Percentiles rank a stretch among this genome's conserved stretches.
Evolutionary conservation across 1,284 basidiomycete species (phyloP).

Genomic region (Apiotrichum sp.): DNA sequence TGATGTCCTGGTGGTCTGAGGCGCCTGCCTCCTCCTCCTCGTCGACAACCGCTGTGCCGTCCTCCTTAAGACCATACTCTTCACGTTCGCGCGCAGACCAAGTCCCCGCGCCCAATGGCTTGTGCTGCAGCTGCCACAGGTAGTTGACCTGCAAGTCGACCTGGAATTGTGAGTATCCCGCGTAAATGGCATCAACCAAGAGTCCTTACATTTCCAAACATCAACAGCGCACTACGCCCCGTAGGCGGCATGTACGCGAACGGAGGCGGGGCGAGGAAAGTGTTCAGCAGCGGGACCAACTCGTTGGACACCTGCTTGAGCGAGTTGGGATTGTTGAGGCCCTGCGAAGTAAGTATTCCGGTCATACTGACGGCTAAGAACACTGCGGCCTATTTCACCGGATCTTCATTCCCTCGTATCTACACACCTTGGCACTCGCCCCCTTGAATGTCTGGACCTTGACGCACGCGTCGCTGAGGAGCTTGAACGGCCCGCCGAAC

Average conservation of each 20-base stretch:
- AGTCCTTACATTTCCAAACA: constrained; percentile 39
- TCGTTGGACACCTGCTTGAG: constrained; percentile 38
- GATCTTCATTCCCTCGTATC: too few relatives aligned
- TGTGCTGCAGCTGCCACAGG: constrained; percentile 40
- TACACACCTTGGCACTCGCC: constrained; percentile 39
- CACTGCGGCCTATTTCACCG: too few relatives aligned
- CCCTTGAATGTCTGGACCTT: constrained; percentile 38
- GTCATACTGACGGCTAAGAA: too few relatives aligned
- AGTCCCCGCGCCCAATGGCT: constrained; percentile 27
- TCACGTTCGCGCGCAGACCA: constrained; percentile 11
- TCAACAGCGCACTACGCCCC: constrained; percentile 31
- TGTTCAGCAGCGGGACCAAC: constrained; percentile 32
- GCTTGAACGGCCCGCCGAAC: constrained; percentile 41
- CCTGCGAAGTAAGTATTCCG: constrained; percentile 17
- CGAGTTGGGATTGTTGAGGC: constrained; percentile 43
- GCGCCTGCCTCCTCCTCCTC: not conserved
- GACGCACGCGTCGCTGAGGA: constrained; percentile 27
- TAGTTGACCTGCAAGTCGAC: constrained; percentile 46
- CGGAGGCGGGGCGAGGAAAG: constrained; percentile 32
- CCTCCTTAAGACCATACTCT: not conserved
- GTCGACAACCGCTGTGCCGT: not conserved
- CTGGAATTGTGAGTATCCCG: constrained; percentile 15
- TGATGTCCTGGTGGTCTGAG: constrained; percentile 12
- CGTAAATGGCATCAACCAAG: not conserved
- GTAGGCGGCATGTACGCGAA: constrained; percentile 31